These are phyloP conservation scores for Hibiscus tridactylites DNA, from an alignment of 345 rosid species.

Conservation along the genomic window DNA sequence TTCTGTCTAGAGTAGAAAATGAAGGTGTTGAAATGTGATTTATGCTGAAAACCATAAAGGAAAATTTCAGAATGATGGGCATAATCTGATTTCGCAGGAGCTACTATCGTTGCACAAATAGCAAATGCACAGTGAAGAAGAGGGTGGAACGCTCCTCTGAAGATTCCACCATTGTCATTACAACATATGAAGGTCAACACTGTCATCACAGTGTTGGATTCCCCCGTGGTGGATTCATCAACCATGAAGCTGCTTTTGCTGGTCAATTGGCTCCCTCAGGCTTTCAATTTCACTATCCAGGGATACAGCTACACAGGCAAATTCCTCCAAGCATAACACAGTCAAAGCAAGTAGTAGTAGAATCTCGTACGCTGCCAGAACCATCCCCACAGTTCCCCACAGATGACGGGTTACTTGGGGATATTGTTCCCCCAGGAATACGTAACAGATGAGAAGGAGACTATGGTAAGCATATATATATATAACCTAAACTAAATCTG, in stretches of 20 bases:
- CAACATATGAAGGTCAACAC: conserved; percentile 98
- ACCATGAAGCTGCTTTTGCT: conserved; percentile 40
- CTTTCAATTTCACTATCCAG: conserved; percentile 47
- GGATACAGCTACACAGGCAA: conserved; percentile 32
- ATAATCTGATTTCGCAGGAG: conserved; percentile 42
- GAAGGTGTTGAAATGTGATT: background rate
- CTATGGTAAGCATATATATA: conserved; percentile 19
- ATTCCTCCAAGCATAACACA: conserved; percentile 21
- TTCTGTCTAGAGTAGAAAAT: background rate
- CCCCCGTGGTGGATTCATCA: conserved; percentile 68
- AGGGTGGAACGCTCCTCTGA: conserved; percentile 90
- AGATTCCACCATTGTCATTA: conserved; percentile 70
- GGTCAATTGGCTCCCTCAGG: conserved; percentile 33
- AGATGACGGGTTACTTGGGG: conserved; percentile 81
- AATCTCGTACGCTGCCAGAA: conserved; percentile 7
- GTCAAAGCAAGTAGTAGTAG: conserved; percentile 13
- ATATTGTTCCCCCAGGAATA: conserved; percentile 75
- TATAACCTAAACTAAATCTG: background rate
- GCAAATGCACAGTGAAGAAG: conserved; percentile 90
- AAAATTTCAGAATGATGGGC: background rate
- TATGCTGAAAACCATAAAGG: background rate
- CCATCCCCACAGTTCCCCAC: conserved; percentile 20
- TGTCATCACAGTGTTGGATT: conserved; percentile 80
- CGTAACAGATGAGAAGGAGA: conserved; percentile 38
- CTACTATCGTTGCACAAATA: conserved; percentile 90